A percentile compares a stretch with the other conserved stretches of the same genome.
Evolutionary conservation across 2,329 filamentous ascomycete genomes (phyloP).

Genomic region (Aspergillus sp.): DNA sequence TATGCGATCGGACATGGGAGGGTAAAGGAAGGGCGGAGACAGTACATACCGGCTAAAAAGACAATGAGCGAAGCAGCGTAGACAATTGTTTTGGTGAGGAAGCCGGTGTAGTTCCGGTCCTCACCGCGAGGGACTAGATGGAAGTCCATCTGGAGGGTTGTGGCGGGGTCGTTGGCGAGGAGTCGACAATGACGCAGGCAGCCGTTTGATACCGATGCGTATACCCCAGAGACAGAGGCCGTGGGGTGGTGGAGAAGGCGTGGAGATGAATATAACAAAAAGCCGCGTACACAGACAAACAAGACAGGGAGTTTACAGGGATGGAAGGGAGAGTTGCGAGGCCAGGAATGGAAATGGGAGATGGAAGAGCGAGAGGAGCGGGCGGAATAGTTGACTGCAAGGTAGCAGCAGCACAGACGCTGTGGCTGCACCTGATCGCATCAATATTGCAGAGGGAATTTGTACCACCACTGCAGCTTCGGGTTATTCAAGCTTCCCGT

Average conservation of each 20-base stretch:
- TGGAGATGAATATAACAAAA: not conserved
- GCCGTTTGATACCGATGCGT: not conserved
- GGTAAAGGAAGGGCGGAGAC: not conserved
- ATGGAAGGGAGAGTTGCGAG: not conserved
- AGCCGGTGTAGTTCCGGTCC: constrained; percentile 48
- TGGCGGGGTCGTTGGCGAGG: not conserved
- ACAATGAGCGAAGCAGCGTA: constrained; percentile 45
- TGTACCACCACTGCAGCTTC: not conserved
- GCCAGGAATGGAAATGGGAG: not conserved
- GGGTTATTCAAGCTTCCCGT: not conserved
- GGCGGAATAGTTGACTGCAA: not conserved
- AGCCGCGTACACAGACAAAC: not conserved
- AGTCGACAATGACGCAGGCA: constrained; percentile 5
- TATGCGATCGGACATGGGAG: not conserved
- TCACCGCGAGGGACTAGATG: constrained; percentile 43
- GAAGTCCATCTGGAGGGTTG: constrained; percentile 38
- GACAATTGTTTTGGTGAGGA: constrained; percentile 51
- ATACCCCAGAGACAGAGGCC: not conserved
- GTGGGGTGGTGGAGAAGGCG: not conserved
- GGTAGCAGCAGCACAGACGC: not conserved
- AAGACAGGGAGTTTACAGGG: not conserved
- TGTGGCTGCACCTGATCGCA: not conserved
- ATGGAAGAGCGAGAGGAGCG: not conserved
- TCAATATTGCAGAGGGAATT: not conserved
- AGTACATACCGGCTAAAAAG: constrained; percentile 42